Conservation (phyloP, 352 stramenopile species). For the Phytopythium helicoides region DNA sequence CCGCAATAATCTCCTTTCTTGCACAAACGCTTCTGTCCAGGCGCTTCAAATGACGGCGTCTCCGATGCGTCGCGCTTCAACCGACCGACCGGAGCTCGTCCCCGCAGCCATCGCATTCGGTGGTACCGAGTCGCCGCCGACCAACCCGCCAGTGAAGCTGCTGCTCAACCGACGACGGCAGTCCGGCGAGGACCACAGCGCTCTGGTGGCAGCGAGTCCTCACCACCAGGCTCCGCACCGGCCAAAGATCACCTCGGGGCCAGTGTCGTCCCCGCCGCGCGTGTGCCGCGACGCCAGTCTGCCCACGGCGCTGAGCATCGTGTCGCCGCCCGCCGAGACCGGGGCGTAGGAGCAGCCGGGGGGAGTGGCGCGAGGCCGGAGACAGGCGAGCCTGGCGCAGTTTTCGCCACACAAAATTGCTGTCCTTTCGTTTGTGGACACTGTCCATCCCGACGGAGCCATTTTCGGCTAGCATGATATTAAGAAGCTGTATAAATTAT, state of each 20-base stretch:
- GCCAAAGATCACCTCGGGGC: background rate
- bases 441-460: too few species aligned
- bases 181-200: slow-evolving; percentile 9
- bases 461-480: too few species aligned
- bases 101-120: slow-evolving; percentile 10
- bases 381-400: too few species aligned
- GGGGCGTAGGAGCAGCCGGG: background rate
- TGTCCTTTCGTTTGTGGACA: too few species aligned
- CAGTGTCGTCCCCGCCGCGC: background rate
- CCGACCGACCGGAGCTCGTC: slow-evolving; percentile 7
- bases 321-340: background rate
- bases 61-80: slow-evolving; percentile 4
- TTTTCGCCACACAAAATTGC: too few species aligned
- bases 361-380: too few species aligned
- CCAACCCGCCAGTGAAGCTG: slow-evolving; percentile 65
- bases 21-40: too few species aligned
- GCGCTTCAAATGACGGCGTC: background rate
- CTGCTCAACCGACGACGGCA: slow-evolving; percentile 46
- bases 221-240: background rate
- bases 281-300: background rate
- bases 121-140: slow-evolving; percentile 21
- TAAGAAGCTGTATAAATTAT: too few species aligned
- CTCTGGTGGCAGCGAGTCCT: background rate
- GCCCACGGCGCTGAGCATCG: background rate
- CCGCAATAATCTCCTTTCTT: background rate